Evolutionary conservation across 2,329 filamentous ascomycete genomes (phyloP).

Genomic region (Aspergillus novoparasiticus): DNA sequence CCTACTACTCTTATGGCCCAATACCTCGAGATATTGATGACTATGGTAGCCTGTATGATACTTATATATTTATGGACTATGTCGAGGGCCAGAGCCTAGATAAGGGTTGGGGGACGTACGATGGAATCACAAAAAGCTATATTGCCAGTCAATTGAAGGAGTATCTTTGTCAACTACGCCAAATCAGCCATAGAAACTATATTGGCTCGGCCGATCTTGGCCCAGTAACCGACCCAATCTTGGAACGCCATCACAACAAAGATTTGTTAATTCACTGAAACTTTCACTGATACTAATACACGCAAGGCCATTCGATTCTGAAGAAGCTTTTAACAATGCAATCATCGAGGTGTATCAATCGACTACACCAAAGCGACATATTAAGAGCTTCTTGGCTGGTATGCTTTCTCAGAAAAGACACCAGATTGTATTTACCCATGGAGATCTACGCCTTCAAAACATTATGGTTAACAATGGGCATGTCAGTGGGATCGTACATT

Average conservation of each 20-base stretch:
- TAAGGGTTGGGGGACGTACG: constrained; percentile 13
- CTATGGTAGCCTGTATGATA: constrained; percentile 20
- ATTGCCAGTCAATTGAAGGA: constrained; percentile 13
- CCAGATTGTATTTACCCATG: constrained; percentile 20
- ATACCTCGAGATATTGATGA: constrained; percentile 18
- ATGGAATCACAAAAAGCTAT: constrained; percentile 6
- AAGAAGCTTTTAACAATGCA: constrained; percentile 26
- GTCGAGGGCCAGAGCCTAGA: constrained; percentile 19
- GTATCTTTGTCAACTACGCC: constrained; percentile 16
- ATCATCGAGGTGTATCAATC: constrained; percentile 24
- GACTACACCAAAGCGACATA: constrained; percentile 19
- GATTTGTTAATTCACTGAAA: constrained; percentile 5
- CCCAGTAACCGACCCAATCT: constrained; percentile 16
- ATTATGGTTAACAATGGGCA: not conserved
- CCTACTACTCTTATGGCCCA: constrained; percentile 20
- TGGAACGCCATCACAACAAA: constrained; percentile 8
- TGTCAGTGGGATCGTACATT: not conserved
- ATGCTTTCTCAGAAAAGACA: constrained; percentile 19
- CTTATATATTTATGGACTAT: constrained; percentile 25
- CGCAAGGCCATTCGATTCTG: constrained; percentile 26
- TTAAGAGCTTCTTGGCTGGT: constrained; percentile 15
- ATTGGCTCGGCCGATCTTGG: constrained; percentile 20
- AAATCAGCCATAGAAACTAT: constrained; percentile 11
- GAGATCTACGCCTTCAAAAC: not conserved
- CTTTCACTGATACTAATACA: not conserved